A percentile compares a stretch with the other conserved stretches of the same genome.
Evolutionary conservation across 2,329 filamentous ascomycete genomes (phyloP).

Genomic region (Colletotrichum ledebouriae): DNA sequence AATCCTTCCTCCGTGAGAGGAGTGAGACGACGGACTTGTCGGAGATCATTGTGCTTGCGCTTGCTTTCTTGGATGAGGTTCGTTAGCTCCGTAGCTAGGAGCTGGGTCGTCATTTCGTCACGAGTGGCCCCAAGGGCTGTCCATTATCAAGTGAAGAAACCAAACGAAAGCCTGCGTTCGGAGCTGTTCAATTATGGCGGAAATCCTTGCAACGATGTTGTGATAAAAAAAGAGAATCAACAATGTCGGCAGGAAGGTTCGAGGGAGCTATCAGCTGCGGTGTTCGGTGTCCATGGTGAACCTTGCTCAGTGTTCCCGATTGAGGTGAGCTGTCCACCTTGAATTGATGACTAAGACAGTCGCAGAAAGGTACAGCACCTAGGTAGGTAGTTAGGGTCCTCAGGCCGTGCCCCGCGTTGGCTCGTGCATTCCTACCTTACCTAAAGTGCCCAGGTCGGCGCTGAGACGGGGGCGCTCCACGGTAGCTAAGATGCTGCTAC

Average conservation of each 20-base stretch:
- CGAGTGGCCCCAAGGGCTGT: conserved; percentile 25
- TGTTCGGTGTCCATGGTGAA: conserved; percentile 21
- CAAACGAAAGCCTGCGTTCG: not conserved
- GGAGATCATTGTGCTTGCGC: conserved; percentile 90
- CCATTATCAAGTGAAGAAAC: conserved; percentile 30
- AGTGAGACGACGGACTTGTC: conserved; percentile 70
- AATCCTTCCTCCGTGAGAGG: not conserved
- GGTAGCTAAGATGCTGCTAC: not conserved
- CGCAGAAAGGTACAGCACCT: not conserved
- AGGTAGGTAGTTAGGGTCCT: no score
- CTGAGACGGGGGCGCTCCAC: not conserved
- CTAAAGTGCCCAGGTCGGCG: not conserved
- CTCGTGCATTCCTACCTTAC: conserved; percentile 15
- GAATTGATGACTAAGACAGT: conserved; percentile 40
- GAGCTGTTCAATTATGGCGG: not conserved
- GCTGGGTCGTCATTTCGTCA: conserved; percentile 86
- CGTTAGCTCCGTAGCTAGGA: conserved; percentile 87
- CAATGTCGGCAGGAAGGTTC: not conserved
- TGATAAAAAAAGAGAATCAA: not conserved
- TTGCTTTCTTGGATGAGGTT: conserved; percentile 97
- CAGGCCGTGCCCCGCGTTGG: conserved; percentile 35
- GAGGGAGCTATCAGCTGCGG: conserved; percentile 34
- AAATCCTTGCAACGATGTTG: not conserved
- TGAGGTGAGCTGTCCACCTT: conserved; percentile 43
- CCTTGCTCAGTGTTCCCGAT: conserved; percentile 25